phyloP scores from a whole-genome alignment of 2,329 filamentous ascomycete genomes.

The Paracamarosporium sp. region DNA sequence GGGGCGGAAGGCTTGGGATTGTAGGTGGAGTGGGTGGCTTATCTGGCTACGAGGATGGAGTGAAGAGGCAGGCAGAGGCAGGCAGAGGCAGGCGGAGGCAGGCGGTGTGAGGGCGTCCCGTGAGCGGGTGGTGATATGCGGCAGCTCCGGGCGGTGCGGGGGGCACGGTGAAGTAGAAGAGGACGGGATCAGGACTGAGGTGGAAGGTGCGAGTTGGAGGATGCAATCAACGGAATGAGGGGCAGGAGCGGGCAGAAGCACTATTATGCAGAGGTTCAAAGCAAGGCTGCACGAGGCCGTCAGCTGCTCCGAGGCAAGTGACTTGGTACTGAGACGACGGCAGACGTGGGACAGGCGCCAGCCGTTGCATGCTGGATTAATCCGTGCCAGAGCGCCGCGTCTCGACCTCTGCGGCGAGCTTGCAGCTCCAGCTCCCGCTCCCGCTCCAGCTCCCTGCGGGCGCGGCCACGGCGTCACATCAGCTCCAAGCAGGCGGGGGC shows the following conservation, averaged over 20 bases:
- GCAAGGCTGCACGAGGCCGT: slow-evolving; percentile 9
- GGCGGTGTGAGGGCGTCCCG: slow-evolving; percentile 17
- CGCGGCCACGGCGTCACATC: not conserved
- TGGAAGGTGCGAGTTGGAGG: slow-evolving; percentile 1
- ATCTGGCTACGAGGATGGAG: not conserved
- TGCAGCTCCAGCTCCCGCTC: not conserved
- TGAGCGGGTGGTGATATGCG: slow-evolving; percentile 28
- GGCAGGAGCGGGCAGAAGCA: slow-evolving; percentile 5
- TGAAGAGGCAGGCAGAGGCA: too few relatives aligned
- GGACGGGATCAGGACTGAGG: slow-evolving; percentile 1
- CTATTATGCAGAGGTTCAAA: slow-evolving; percentile 8
- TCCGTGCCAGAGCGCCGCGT: not conserved
- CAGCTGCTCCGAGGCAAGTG: slow-evolving; percentile 7
- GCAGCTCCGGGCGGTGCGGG: slow-evolving; percentile 7
- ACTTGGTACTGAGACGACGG: slow-evolving; percentile 5
- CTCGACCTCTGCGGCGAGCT: not conserved
- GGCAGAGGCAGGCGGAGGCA: too few relatives aligned
- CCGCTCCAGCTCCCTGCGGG: not conserved
- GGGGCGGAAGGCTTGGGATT: not conserved
- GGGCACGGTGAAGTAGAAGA: slow-evolving; percentile 9
- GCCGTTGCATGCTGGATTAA: slow-evolving; percentile 1
- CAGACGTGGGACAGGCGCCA: slow-evolving; percentile 10
- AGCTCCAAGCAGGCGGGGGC: not conserved
- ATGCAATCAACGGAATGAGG: slow-evolving; percentile 9
- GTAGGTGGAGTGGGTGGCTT: not conserved